Evolutionary conservation across 1,284 basidiomycete genomes (phyloP), one percentile per base, ranked within the genome.

Genomic region (Vanrija sp.): DNA sequence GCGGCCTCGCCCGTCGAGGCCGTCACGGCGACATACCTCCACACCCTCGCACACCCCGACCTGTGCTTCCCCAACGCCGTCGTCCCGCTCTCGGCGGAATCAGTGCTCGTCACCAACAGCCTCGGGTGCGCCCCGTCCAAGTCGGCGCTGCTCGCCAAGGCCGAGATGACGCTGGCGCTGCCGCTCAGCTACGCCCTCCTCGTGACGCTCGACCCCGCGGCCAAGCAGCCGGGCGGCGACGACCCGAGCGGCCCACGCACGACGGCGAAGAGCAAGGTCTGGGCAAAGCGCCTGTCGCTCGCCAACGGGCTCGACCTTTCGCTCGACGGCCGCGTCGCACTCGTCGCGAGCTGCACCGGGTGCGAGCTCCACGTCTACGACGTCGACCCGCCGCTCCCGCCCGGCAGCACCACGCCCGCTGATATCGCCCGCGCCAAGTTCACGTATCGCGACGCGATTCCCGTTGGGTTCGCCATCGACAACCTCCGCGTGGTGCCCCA

Each of bases 291-390:
- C 31, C 12, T 31, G 2, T 12, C 31, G 8, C 42, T 53, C 16
- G 47, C 52, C 16, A 49, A 49, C 47, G 52, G 52, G 4, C 10
- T 54, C 10, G 53, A 39, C 7, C 31, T 50, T 6, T 25, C 20
- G 14, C 15, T 38, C 1, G 54, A 56, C 43, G 50, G 50, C n/a
- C 23, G 43, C 19, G 27, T 56, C 9, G 47, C 52, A 1, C 42
- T 45, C 19, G 54, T 43, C 1, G 50, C 46, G 2, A 50, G 43
- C 4, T 42, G 50, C 42, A 22, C 36, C 0, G 44, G 47, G 5
- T 22, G 23, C 23, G 43, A 52, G 8, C 38, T 56, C 12, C 49
- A 51, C 43, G 39, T 56, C 18, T 56, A 56, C 50, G 54, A 56
- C 35, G 31, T 56, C n/a, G 18, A 22, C 23, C 47, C 50, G 10